A percentile compares a stretch with the other conserved stretches of the same genome.
Conservation (phyloP, 2,329 filamentous ascomycete genomes). For the Arthrinium puccinioides region DNA sequence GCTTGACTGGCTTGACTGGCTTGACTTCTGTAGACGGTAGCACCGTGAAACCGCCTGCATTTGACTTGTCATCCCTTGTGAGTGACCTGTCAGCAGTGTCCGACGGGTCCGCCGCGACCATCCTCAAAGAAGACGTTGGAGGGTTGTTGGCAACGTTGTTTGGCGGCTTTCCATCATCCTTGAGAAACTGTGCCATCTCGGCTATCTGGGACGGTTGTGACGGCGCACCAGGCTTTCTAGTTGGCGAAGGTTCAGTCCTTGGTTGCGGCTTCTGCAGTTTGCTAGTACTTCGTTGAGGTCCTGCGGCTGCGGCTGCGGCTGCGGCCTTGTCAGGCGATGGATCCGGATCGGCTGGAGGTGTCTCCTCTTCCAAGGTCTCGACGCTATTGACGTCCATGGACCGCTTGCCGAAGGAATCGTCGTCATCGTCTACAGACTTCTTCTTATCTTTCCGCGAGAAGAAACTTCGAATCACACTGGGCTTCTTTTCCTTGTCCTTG, state of each 20-base stretch:
- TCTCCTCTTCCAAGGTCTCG: slow-evolving; percentile 36
- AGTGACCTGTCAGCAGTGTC: slow-evolving; percentile 28
- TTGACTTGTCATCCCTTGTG: slow-evolving; percentile 32
- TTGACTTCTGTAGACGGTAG: neutral
- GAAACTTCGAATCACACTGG: slow-evolving; percentile 44
- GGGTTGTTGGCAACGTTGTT: slow-evolving; percentile 51
- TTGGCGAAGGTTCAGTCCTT: slow-evolving; percentile 38
- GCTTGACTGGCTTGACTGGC: slow-evolving; percentile 42
- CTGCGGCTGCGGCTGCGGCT: too few species aligned
- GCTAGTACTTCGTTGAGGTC: slow-evolving; percentile 49
- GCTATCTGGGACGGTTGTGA: slow-evolving; percentile 26
- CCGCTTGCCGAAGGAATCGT: slow-evolving; percentile 54
- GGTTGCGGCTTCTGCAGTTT: slow-evolving; percentile 66
- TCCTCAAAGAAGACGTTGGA: slow-evolving; percentile 46
- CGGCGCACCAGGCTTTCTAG: slow-evolving; percentile 32
- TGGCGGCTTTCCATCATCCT: slow-evolving; percentile 29
- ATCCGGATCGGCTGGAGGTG: slow-evolving; percentile 35
- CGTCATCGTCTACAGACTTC: slow-evolving; percentile 47
- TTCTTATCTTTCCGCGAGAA: slow-evolving; percentile 59
- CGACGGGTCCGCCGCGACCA: slow-evolving; percentile 47
- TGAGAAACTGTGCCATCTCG: slow-evolving; percentile 25
- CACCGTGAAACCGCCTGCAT: too few species aligned
- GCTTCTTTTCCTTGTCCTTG: slow-evolving; percentile 37
- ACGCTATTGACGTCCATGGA: slow-evolving; percentile 44
- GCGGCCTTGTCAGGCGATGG: slow-evolving; percentile 39